Base-by-base conservation (phyloP, 2,329 filamentous ascomycete species). In the Thelonectria olida region DNA sequence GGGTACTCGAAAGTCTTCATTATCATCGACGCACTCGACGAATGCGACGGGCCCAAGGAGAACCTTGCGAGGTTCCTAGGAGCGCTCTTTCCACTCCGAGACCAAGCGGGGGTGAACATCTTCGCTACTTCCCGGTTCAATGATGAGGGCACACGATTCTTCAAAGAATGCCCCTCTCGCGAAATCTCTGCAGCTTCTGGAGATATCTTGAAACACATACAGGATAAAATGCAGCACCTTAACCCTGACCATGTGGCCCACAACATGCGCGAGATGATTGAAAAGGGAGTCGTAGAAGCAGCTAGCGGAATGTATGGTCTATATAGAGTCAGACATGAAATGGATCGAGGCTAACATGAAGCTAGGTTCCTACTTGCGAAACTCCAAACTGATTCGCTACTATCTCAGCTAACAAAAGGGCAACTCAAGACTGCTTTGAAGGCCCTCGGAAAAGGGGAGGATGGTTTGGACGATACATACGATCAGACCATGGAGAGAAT, bases 401-500 rank as follows among this genome's bases (percentile, higher is more conserved):
- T n/a, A n/a, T n/a, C n/a, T n/a, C n/a, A n/a, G n/a, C n/a, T n/a
- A n/a, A n/a, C n/a, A n/a, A n/a, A n/a, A n/a, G n/a, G n/a, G n/a
- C n/a, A n/a, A n/a, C n/a, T n/a, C n/a, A n/a, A n/a, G n/a, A n/a
- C n/a, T n/a, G n/a, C n/a, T n/a, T n/a, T n/a, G n/a, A n/a, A n/a
- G n/a, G 36, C 7, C 20, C 41, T n/a, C 15, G 27, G 7, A 20
- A 41, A 52, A 13, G 13, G n/a, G 15, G 2, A 6, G 15, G 22
- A 19, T 28, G 19, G 70, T 4, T 77, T 80, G n/a, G 68, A 80
- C 15, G 20, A 47, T 15, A 42, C 36, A 2, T 52, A 52, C 12
- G 5, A 20, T 6, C n/a, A 20, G 15, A 23, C 36, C 3, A 22
- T 52, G 20, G 22, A 52, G 3, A 69, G 81, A 19, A 82, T 85